phyloP scores from a whole-genome alignment of 768 basidiomycete genomes.

The Pleurotus eryngii region DNA sequence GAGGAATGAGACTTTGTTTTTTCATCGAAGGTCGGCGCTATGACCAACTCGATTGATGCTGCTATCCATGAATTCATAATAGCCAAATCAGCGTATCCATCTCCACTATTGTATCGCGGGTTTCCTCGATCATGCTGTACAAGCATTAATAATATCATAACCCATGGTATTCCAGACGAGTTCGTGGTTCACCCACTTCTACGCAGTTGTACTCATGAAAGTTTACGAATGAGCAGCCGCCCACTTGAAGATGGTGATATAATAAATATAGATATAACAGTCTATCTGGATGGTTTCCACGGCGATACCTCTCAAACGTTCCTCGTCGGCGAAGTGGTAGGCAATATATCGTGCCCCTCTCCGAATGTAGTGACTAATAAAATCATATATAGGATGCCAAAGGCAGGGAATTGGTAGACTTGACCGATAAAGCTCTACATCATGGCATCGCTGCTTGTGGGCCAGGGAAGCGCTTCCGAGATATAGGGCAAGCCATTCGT shows the following conservation, averaged over 20 bases:
- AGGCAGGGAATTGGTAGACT: conserved; percentile 61
- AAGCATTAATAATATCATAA: conserved; percentile 82
- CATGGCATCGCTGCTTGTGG: conserved; percentile 74
- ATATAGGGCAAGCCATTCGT: conserved; percentile 68
- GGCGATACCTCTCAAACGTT: conserved; percentile 89
- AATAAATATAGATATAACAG: conserved; percentile 84
- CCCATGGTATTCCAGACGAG: conserved; percentile 92
- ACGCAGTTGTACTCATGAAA: neutral
- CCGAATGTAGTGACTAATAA: neutral
- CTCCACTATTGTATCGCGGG: conserved; percentile 72
- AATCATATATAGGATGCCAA: conserved; percentile 54
- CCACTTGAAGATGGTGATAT: conserved; percentile 81
- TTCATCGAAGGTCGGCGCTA: conserved; percentile 53
- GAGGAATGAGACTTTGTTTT: conserved; percentile 1
- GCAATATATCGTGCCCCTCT: conserved; percentile 8
- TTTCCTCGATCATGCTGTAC: conserved; percentile 82
- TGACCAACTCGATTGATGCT: conserved; percentile 73
- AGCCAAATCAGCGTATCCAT: conserved; percentile 75
- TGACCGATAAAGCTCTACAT: conserved; percentile 63
- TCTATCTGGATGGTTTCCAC: conserved; percentile 81
- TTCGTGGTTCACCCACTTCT: conserved; percentile 28
- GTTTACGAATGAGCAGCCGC: conserved; percentile 44
- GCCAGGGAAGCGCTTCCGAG: conserved; percentile 63
- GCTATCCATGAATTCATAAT: conserved; percentile 72
- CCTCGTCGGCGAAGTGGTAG: conserved; percentile 74